A percentile compares a stretch with the other conserved stretches of the same genome.
phyloP scores from a whole-genome alignment of 2,329 filamentous ascomycete species.

The Trichoderma sp. region DNA sequence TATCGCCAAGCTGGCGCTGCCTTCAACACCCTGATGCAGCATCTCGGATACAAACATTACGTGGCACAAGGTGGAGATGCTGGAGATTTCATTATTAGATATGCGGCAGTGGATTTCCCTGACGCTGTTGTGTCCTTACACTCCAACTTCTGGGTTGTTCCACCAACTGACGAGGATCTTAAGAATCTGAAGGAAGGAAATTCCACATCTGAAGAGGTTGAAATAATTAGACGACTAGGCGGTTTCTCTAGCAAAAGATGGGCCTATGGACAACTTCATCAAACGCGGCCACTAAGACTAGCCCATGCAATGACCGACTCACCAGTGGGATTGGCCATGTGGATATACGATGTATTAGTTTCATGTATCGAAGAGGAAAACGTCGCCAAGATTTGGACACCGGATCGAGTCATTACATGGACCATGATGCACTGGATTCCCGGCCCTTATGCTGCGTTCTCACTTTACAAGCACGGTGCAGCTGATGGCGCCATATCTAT shows the following conservation, averaged over 20 bases:
- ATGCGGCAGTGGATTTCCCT: neutral
- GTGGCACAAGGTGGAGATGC: neutral
- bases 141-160: neutral
- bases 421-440: constrained; percentile 3
- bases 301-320: neutral
- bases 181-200: neutral
- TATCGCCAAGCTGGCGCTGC: neutral
- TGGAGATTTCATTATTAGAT: neutral
- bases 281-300: neutral
- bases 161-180: neutral
- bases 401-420: neutral
- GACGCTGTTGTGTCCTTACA: neutral
- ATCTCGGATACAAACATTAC: neutral
- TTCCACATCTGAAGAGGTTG: neutral
- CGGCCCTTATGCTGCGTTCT: neutral
- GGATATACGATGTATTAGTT: neutral
- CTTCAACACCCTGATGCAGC: neutral
- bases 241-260: neutral
- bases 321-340: neutral
- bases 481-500: neutral
- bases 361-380: neutral
- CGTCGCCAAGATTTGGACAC: neutral
- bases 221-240: neutral
- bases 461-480: neutral
- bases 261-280: neutral